Base-by-base conservation (phyloP, 768 basidiomycete species). In the Hortiboletus flavorubellus region DNA sequence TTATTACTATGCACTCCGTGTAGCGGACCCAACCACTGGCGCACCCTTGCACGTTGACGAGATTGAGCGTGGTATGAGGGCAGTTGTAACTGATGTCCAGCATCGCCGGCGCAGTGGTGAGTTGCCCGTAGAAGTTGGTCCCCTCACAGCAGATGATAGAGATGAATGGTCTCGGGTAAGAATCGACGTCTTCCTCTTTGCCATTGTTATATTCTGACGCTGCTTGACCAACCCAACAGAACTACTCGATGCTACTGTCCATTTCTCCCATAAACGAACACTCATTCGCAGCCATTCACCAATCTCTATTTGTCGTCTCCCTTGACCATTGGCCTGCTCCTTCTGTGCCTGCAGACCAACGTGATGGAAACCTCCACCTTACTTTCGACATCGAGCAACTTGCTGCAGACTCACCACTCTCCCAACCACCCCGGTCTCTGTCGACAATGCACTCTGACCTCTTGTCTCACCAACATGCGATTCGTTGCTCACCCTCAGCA, bases 91-190 rank as follows among this genome's bases (percentile, higher is more conserved):
- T 2, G 93, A 97, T 65, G 92, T 84, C 0, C 72, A 77, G 23
- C 58, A 59, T 26, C 78, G 85, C 35, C 69, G 77, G 8, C 68
- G 72, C 4, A 69, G 62, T 0, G 86, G 86, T 3, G 87, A 91
- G 55, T 69, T 61, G 12, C 78, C 88, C 0, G 68, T 83, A 4
- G 78, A 80, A 29, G 75, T 97, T 5, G 86, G 90, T 8, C 76
- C 85, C 0, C 74, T 97, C 43, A 91, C 85, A 23, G 85, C 88
- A 4, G 92, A 95, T 65, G 79, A 87, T 26, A 78, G 95, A 57
- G 91, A 96, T 69, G 74, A 68, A 11, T 97, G 95, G 95, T 80
- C 88, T 11, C 73, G 80, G 66, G 92, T 93, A 69, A 54, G 81
- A 62, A 16, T 40, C 26, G 33, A 21, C 8, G 23, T 16, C 18